Base-by-base conservation (phyloP, 2,329 filamentous ascomycete genomes). In the Fusarium lyarnte region DNA sequence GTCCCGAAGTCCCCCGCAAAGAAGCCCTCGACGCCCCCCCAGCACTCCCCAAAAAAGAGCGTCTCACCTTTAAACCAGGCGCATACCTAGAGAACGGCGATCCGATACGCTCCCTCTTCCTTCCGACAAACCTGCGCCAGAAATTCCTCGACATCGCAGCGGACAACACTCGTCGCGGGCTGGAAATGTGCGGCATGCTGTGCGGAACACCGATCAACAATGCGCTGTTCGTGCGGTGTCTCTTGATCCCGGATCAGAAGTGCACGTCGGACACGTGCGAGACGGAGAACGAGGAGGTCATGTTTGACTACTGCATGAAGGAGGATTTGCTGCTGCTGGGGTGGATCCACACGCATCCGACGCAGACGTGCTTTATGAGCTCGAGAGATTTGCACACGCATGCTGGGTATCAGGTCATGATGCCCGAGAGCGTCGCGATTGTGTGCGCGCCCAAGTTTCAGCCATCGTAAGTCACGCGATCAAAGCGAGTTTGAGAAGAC, bases 291-390 rank as follows among this genome's bases (percentile, higher is more conserved):
- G 94, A 97, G 80, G 88, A 89, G 35, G 90, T 90, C 1, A 87
- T 98, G 33, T 95, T 98, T 75, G 94, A 97, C 63, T 98, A 95
- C 80, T 97, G 95, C 78, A 93, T 96, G 76, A 87, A 87, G 9
- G 90, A 97, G 78, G 93, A 97, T 68, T 83, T 98, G 39, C 89
- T 97, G 81, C 90, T 97, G 58, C 87, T 97, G 9, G 95, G 95
- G 42, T 99, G 96, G 96, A 99, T 99, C 69, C 96, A 99, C 80
- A 99, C 96, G 1, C 96, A 99, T 80, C 96, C 96, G 0, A 94
- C 92, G 0, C 96, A 99, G 83, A 97, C 94, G 0, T 99, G 96
- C 82, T 99, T 99, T 81, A 97, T 99, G 93, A 97, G 94, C 79
- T 96, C 93, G 53, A 87, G 95, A 54, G 96, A 99, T 79, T 80